These are phyloP conservation scores for Stereocaulon alpinum DNA, from an alignment of 495 filamentous ascomycete genomes.

Conservation along the genomic window DNA sequence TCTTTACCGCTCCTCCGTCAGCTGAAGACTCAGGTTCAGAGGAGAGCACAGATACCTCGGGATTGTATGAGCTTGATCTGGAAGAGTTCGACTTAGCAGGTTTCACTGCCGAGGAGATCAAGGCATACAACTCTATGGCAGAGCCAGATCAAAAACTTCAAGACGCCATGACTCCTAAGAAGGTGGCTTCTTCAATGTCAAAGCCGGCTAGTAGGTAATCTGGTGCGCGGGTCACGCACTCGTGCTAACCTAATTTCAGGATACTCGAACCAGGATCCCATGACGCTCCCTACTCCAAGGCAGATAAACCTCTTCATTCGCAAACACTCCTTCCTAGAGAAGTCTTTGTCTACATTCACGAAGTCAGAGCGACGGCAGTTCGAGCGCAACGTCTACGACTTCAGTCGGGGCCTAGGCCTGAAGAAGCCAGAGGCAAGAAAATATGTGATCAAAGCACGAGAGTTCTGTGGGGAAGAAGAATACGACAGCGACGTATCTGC, in stretches of 20 bases:
- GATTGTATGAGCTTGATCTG: background rate
- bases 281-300: background rate
- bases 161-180: background rate
- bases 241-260: background rate
- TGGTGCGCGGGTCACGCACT: background rate
- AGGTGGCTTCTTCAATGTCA: background rate
- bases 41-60: background rate
- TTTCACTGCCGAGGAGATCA: slow-evolving; percentile 10
- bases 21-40: background rate
- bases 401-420: slow-evolving; percentile 17
- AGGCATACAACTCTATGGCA: slow-evolving; percentile 6
- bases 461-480: slow-evolving; percentile 14
- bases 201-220: background rate
- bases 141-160: slow-evolving; percentile 8
- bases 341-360: background rate
- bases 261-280: background rate
- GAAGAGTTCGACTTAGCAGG: slow-evolving; percentile 11
- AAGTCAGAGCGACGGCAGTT: slow-evolving; percentile 16
- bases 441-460: slow-evolving; percentile 6
- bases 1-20: background rate
- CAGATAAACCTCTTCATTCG: slow-evolving; percentile 14
- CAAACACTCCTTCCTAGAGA: slow-evolving; percentile 6
- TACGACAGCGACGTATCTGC: slow-evolving; percentile 7
- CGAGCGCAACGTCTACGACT: slow-evolving; percentile 23
- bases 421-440: background rate